A percentile compares a stretch with the other conserved stretches of the same genome.
phyloP scores from a whole-genome alignment of 139 green algal genomes.

The Yamagishiella unicocca region DNA sequence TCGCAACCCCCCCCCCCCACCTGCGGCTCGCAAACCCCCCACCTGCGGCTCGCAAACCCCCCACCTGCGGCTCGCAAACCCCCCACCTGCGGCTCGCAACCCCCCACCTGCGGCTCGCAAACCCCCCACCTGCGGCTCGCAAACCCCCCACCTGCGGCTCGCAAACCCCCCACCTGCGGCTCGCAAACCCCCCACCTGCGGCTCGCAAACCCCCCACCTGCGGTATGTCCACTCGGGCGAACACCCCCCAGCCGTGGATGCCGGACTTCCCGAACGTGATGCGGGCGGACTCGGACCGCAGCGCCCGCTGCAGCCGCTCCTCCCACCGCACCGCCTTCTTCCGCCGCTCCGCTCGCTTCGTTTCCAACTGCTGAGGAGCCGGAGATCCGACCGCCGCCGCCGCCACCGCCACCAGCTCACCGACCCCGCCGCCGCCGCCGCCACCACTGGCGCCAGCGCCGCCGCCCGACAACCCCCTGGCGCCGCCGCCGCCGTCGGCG shows the following conservation, averaged over 20 bases:
- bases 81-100: not conserved
- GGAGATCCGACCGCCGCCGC: no score
- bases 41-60: no score
- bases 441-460: not conserved
- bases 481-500: not conserved
- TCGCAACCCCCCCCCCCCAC: no score
- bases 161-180: no score
- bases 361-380: no score
- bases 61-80: no score
- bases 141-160: no score
- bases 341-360: slow-evolving; percentile 42
- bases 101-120: slow-evolving; percentile 67
- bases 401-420: no score
- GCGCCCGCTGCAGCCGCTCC: slow-evolving; percentile 57
- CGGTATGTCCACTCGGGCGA: slow-evolving; percentile 75
- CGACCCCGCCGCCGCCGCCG: not conserved
- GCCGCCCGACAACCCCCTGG: not conserved
- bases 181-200: not conserved
- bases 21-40: no score
- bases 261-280: slow-evolving; percentile 90
- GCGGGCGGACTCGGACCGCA: slow-evolving; percentile 64
- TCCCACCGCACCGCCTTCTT: slow-evolving; percentile 60
- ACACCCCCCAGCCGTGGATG: slow-evolving; percentile 92
- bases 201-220: slow-evolving; percentile 65
- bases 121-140: no score